These are phyloP conservation scores for Panicum miliaceum DNA, from an alignment of 176 grass and related monocot species.

Conservation along the genomic window DNA sequence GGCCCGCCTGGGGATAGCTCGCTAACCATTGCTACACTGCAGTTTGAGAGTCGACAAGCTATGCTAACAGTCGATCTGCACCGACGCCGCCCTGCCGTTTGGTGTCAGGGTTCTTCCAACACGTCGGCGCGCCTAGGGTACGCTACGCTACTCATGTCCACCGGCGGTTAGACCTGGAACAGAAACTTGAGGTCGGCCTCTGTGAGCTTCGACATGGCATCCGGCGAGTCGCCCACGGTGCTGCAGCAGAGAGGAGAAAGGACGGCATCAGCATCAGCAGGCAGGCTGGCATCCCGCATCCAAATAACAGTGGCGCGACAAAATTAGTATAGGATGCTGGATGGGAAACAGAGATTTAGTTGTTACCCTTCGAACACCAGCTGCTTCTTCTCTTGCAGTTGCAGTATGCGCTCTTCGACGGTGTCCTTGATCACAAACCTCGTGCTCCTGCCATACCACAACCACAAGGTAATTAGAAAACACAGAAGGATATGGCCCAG, in stretches of 20 bases:
- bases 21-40: neutral
- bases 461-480: neutral
- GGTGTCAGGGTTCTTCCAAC: neutral
- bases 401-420: conserved; percentile 83
- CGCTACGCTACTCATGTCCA: neutral
- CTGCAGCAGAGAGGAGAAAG: conserved; percentile 29
- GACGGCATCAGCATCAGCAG: neutral
- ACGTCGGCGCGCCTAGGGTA: neutral
- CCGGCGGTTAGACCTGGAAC: conserved; percentile 54
- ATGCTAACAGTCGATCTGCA: neutral
- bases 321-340: neutral
- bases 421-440: conserved; percentile 87
- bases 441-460: conserved; percentile 51
- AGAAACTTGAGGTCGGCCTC: conserved; percentile 78
- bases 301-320: neutral
- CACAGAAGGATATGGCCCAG: neutral
- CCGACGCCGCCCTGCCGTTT: neutral
- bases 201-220: conserved; percentile 84
- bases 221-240: conserved; percentile 67
- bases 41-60: neutral
- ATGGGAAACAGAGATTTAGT: neutral
- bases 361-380: conserved; percentile 92
- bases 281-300: neutral
- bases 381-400: conserved; percentile 87
- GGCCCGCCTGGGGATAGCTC: neutral